Conservation (phyloP, 2,329 filamentous ascomycete species). For the Pseudogymnoascus sp. region DNA sequence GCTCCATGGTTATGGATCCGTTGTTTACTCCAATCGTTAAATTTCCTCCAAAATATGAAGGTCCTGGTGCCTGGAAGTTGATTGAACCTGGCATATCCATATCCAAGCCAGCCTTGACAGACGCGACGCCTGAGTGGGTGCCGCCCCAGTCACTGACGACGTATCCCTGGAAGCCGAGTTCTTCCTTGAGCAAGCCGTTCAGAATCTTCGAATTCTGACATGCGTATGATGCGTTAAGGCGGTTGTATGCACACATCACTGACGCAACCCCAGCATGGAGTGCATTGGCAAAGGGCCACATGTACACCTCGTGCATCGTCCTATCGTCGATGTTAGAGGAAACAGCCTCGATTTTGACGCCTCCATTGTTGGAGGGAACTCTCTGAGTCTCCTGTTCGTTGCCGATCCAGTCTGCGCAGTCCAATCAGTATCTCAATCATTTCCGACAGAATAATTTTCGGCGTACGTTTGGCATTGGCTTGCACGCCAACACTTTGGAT, state of each 20-base stretch:
- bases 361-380: constrained; percentile 19
- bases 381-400: constrained; percentile 47
- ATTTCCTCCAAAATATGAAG: constrained; percentile 16
- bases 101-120: constrained; percentile 39
- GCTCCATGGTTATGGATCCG: constrained; percentile 33
- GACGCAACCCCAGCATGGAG: constrained; percentile 57
- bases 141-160: constrained; percentile 39
- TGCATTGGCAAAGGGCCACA: constrained; percentile 71
- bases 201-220: constrained; percentile 42
- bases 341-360: constrained; percentile 40
- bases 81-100: constrained; percentile 43
- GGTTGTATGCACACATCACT: constrained; percentile 52
- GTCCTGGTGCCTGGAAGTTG: constrained; percentile 32
- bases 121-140: constrained; percentile 33
- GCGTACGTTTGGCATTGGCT: constrained; percentile 27
- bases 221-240: constrained; percentile 40
- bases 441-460: background rate
- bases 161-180: constrained; percentile 42
- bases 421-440: background rate
- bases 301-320: constrained; percentile 66
- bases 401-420: constrained; percentile 32
- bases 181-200: constrained; percentile 42
- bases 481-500: constrained; percentile 29
- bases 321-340: constrained; percentile 60
- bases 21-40: constrained; percentile 38